Conservation (phyloP, 1,284 basidiomycete genomes). For the Heliocybe sulcata region DNA sequence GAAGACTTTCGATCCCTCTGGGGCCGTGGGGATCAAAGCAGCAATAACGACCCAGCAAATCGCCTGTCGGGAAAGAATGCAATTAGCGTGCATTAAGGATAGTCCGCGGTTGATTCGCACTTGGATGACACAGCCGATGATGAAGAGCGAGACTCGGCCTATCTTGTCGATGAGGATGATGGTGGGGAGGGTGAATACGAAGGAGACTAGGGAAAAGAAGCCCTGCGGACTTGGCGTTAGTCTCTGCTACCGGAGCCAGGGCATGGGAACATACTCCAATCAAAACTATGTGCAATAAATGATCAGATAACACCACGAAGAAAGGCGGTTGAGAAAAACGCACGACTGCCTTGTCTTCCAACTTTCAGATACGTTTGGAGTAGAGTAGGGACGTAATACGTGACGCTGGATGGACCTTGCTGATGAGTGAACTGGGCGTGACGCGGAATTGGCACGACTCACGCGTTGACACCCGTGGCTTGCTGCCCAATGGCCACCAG, state of each 20-base stretch:
- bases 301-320: not conserved
- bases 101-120: not conserved
- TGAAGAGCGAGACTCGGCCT: not conserved
- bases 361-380: not conserved
- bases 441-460: not conserved
- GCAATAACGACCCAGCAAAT: conserved; percentile 1
- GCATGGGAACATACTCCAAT: not conserved
- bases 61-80: not conserved
- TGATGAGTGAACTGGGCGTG: not conserved
- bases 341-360: not conserved
- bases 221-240: not conserved
- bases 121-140: not conserved
- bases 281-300: not conserved
- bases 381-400: conserved; percentile 1
- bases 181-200: conserved; percentile 1
- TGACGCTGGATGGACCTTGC: not conserved
- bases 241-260: not conserved
- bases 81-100: not conserved
- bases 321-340: not conserved
- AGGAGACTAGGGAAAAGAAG: conserved; percentile 1
- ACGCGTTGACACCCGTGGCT: conserved; percentile 2
- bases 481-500: conserved; percentile 1
- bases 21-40: not conserved
- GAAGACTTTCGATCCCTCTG: not conserved
- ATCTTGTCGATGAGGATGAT: conserved; percentile 1